Percentiles rank a stretch among this genome's conserved stretches.
Evolutionary conservation across 2,329 filamentous ascomycete genomes (phyloP).

Genomic region (Alternaria metachromatica): DNA sequence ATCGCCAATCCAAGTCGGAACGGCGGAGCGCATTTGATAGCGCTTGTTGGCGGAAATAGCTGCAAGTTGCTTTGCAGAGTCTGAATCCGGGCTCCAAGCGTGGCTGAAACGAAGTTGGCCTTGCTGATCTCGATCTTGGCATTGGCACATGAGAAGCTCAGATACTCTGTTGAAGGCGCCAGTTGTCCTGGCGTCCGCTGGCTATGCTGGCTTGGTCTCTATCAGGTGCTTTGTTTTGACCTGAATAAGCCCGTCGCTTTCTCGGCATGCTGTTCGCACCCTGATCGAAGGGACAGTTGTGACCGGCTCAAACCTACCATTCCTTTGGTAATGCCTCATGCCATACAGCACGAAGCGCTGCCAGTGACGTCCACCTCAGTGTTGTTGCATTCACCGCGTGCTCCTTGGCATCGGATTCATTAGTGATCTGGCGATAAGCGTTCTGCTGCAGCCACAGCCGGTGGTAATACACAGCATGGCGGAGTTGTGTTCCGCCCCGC

Average conservation of each 20-base stretch:
- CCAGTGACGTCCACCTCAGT: neutral
- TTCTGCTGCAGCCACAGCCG: neutral
- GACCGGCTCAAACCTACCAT: neutral
- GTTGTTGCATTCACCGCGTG: neutral
- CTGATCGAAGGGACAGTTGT: neutral
- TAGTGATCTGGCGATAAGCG: neutral
- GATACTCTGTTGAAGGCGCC: conserved; percentile 3
- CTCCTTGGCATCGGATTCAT: neutral
- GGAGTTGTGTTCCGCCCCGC: neutral
- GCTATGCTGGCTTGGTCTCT: neutral
- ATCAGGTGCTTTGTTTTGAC: neutral
- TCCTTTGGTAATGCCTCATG: neutral
- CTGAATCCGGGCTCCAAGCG: conserved; percentile 21
- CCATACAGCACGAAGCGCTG: neutral
- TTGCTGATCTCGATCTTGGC: conserved; percentile 33
- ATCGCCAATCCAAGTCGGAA: conserved; percentile 4
- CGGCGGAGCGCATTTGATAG: conserved; percentile 1
- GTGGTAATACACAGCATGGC: neutral
- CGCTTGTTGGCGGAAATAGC: conserved; percentile 19
- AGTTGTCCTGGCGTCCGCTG: conserved; percentile 1
- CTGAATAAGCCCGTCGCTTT: neutral
- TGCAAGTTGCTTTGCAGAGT: conserved; percentile 11
- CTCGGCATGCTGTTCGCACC: neutral
- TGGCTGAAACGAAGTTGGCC: conserved; percentile 36
- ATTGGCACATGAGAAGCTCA: conserved; percentile 9